Conservation (phyloP, 805 yeast species). For the Candida ipomoeae region DNA sequence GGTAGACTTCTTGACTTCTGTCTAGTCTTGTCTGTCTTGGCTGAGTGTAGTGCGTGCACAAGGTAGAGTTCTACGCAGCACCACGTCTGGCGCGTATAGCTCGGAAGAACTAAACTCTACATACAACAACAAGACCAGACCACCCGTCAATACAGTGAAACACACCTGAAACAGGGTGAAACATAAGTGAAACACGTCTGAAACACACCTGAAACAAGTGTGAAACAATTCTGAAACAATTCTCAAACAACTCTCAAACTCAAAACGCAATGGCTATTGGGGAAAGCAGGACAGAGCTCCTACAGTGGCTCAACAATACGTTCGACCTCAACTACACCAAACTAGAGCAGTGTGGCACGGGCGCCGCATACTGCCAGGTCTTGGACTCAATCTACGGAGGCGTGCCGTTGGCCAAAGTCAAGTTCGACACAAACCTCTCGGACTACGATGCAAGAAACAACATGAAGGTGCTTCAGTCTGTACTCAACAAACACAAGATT, state of each 20-base stretch:
- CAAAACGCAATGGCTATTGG: slow-evolving; percentile 32
- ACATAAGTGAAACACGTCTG: no score
- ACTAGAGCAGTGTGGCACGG: slow-evolving; percentile 92
- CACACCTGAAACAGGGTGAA: no score
- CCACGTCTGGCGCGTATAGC: no score
- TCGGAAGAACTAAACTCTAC: not conserved
- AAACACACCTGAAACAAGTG: no score
- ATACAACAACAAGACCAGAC: not conserved
- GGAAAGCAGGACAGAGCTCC: slow-evolving; percentile 78
- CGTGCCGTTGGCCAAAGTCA: slow-evolving; percentile 75
- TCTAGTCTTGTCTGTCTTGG: no score
- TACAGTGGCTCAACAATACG: slow-evolving; percentile 79
- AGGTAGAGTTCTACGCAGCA: not conserved
- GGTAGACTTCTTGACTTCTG: no score
- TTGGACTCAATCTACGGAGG: slow-evolving; percentile 82
- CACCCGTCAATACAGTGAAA: no score
- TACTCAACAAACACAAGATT: slow-evolving; percentile 68
- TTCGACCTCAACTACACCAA: slow-evolving; percentile 62
- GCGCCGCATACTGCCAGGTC: slow-evolving; percentile 92
- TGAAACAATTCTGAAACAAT: not conserved
- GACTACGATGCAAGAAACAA: slow-evolving; percentile 78
- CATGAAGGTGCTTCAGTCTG: slow-evolving; percentile 79
- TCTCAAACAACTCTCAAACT: not conserved
- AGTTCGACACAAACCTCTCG: slow-evolving; percentile 54
- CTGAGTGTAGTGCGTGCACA: no score